A percentile compares a stretch with the other conserved stretches of the same genome.
phyloP scores from a whole-genome alignment of 2,329 filamentous ascomycete species.

The Acrocalymma vagum region DNA sequence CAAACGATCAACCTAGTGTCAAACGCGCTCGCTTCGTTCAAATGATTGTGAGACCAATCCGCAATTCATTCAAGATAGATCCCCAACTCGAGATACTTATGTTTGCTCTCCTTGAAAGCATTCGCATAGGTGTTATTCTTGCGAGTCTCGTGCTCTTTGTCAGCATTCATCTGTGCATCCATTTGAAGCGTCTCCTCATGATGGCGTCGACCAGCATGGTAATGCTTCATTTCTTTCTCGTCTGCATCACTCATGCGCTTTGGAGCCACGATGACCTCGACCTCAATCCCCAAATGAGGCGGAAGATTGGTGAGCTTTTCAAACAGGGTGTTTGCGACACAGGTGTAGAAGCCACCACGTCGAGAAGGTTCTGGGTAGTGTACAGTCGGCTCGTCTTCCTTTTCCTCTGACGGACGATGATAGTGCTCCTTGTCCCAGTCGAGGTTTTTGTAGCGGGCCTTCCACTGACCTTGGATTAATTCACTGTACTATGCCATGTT shows the following conservation, averaged over 20 bases:
- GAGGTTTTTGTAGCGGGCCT: slow-evolving; percentile 5
- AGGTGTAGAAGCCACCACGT: slow-evolving; percentile 13
- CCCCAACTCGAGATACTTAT: no score
- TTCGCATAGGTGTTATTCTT: no score
- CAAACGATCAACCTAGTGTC: no score
- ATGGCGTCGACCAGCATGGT: background rate
- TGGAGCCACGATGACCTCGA: slow-evolving; percentile 1
- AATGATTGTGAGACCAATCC: no score
- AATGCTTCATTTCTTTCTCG: slow-evolving; percentile 4
- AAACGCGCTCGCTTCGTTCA: no score
- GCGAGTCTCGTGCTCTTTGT: no score
- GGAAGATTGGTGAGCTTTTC: slow-evolving; percentile 1
- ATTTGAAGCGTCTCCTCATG: no score
- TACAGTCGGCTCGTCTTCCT: background rate
- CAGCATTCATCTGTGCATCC: no score
- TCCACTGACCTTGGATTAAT: slow-evolving; percentile 2
- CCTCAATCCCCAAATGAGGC: background rate
- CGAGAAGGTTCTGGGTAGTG: background rate
- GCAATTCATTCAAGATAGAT: no score
- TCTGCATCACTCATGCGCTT: slow-evolving; percentile 6
- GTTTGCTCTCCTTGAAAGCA: no score
- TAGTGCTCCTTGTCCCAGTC: slow-evolving; percentile 6
- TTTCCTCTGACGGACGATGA: background rate
- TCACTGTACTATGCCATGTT: background rate
- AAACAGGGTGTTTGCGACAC: slow-evolving; percentile 2